Percentiles rank a stretch among this genome's conserved stretches.
These are phyloP conservation scores for Schizosaccharomyces octosporus DNA, from an alignment of 805 yeast genomes.

Conservation along the genomic window DNA sequence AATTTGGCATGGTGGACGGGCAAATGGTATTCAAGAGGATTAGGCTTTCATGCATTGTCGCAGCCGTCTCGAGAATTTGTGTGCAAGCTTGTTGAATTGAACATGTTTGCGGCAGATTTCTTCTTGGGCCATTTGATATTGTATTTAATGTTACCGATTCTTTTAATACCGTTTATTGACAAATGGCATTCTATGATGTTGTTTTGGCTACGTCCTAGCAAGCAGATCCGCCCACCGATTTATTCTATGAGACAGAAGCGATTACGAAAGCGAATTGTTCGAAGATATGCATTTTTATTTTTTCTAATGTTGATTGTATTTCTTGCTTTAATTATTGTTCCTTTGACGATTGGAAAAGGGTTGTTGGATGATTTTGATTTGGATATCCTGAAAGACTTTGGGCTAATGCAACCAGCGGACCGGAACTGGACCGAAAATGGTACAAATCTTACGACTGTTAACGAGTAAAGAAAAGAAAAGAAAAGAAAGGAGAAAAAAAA, in stretches of 20 bases:
- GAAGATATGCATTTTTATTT: slow-evolving; percentile 69
- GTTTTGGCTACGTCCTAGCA: slow-evolving; percentile 94
- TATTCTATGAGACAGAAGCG: slow-evolving; percentile 88
- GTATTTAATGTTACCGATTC: slow-evolving; percentile 70
- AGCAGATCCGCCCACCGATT: slow-evolving; percentile 94
- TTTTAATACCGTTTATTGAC: slow-evolving; percentile 69
- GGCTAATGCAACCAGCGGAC: not conserved
- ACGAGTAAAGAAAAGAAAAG: not conserved
- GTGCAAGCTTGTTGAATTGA: slow-evolving; percentile 81
- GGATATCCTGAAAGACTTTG: not conserved
- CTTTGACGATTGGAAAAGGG: slow-evolving; percentile 53
- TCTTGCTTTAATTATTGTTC: slow-evolving; percentile 61
- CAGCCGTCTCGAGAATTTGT: slow-evolving; percentile 89
- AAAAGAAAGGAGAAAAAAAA: not conserved
- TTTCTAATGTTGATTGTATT: slow-evolving; percentile 44
- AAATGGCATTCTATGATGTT: slow-evolving; percentile 95
- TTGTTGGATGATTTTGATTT: not conserved
- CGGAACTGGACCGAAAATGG: not conserved
- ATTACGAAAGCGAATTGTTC: slow-evolving; percentile 90
- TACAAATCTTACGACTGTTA: not conserved
- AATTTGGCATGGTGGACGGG: slow-evolving; percentile 99
- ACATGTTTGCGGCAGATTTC: slow-evolving; percentile 93
- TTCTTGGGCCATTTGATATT: slow-evolving; percentile 71
- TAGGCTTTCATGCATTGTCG: slow-evolving; percentile 83
- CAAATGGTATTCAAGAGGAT: slow-evolving; percentile 88